These are phyloP conservation scores for Stenogyne calaminthoides DNA, from an alignment of 305 asterid species.

Conservation along the genomic window DNA sequence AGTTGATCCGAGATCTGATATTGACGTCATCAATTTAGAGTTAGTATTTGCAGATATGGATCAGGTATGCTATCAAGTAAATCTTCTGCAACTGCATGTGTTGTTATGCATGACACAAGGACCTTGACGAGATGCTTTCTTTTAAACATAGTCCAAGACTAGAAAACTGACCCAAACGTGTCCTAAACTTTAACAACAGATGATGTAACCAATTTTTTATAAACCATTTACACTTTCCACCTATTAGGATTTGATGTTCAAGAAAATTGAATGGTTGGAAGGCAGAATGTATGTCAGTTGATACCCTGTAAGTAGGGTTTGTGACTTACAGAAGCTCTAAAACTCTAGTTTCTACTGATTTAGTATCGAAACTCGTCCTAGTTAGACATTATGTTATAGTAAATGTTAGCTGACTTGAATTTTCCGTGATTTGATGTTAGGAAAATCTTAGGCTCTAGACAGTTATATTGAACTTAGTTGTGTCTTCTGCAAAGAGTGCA, in stretches of 20 bases:
- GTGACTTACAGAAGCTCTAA: not conserved
- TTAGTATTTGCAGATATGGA: conserved; percentile 91
- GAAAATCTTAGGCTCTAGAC: conserved; percentile 8
- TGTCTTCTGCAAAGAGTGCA: conserved; percentile 60
- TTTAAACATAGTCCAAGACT: not conserved
- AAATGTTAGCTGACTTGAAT: not conserved
- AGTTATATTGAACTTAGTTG: conserved; percentile 43
- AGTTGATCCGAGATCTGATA: conserved; percentile 94
- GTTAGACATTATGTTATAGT: conserved; percentile 8
- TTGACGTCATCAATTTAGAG: conserved; percentile 91
- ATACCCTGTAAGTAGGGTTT: conserved; percentile 7
- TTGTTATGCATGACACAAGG: conserved; percentile 21
- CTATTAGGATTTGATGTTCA: conserved; percentile 11
- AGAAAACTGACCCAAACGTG: conserved; percentile 8
- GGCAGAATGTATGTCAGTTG: conserved; percentile 3
- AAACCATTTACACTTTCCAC: conserved; percentile 10
- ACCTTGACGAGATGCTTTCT: conserved; percentile 6
- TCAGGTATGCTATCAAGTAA: conserved; percentile 62
- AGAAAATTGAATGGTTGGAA: conserved; percentile 6
- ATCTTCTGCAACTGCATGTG: conserved; percentile 18
- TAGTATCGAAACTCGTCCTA: not conserved
- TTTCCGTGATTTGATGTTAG: not conserved
- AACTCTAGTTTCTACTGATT: not conserved
- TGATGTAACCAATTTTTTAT: conserved; percentile 8
- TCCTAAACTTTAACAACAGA: not conserved